Percentiles rank a stretch among this genome's conserved stretches.
Conservation (phyloP, 208 protist species). For the Tetramitus jugosus region DNA sequence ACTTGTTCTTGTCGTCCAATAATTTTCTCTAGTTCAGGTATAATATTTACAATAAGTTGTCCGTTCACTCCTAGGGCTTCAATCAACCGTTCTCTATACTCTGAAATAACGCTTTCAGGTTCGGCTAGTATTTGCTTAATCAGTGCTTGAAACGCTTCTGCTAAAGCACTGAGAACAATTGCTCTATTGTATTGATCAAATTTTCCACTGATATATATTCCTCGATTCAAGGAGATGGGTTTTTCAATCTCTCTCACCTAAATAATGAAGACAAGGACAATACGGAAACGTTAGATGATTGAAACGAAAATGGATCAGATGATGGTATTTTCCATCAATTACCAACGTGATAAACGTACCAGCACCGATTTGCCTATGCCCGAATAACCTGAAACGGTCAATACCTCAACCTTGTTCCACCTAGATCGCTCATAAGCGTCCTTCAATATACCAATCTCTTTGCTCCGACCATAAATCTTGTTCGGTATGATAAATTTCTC, state of each 20-base stretch:
- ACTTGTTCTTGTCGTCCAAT: neutral
- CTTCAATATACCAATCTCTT: neutral
- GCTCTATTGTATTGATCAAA: neutral
- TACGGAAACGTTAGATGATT: too few species aligned
- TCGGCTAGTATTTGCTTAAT: neutral
- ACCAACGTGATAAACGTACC: too few species aligned
- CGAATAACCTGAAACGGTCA: neutral
- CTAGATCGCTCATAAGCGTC: neutral
- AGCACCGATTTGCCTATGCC: neutral
- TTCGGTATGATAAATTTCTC: neutral
- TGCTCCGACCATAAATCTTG: neutral
- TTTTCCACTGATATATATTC: neutral
- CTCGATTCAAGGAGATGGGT: neutral
- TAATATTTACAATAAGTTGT: neutral
- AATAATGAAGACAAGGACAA: too few species aligned
- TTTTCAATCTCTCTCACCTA: neutral
- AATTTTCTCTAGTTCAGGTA: neutral
- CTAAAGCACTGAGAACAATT: neutral
- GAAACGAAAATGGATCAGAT: too few species aligned
- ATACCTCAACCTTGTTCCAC: neutral
- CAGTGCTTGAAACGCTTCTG: neutral
- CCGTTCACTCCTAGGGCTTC: neutral
- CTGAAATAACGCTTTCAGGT: neutral
- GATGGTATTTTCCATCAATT: too few species aligned
- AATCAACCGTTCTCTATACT: neutral